Conservation (phyloP, 2,329 filamentous ascomycete genomes). For the Fusarium denticulatum region DNA sequence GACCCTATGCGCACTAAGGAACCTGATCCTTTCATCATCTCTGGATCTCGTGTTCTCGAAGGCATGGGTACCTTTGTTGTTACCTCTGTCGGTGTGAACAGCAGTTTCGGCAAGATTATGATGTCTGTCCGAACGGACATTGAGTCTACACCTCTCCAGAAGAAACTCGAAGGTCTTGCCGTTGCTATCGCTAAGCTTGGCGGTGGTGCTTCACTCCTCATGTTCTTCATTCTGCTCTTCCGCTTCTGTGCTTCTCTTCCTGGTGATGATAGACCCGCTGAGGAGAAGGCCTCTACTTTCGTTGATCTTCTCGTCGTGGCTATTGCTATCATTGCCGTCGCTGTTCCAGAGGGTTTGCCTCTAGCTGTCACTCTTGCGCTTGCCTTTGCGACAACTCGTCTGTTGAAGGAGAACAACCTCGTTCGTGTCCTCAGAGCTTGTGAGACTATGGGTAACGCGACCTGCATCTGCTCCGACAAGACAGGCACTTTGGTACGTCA, state of each 20-base stretch:
- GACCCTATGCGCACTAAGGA: constrained; percentile 76
- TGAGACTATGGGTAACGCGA: constrained; percentile 84
- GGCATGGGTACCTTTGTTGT: constrained; percentile 76
- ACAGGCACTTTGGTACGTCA: constrained; percentile 64
- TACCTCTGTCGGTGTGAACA: constrained; percentile 78
- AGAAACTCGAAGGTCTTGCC: constrained; percentile 78
- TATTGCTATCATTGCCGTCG: constrained; percentile 82
- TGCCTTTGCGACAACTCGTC: constrained; percentile 79
- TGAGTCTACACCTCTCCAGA: constrained; percentile 80
- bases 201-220: constrained; percentile 78
- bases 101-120: constrained; percentile 79
- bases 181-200: constrained; percentile 82
- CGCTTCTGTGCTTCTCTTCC: constrained; percentile 79
- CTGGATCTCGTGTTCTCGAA: constrained; percentile 82
- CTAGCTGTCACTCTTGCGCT: constrained; percentile 81
- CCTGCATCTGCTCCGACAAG: constrained; percentile 75
- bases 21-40: constrained; percentile 86
- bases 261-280: constrained; percentile 61
- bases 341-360: constrained; percentile 80
- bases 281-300: constrained; percentile 81
- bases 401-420: constrained; percentile 81
- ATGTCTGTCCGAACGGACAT: constrained; percentile 78
- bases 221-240: constrained; percentile 89
- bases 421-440: constrained; percentile 80
- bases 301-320: constrained; percentile 81